These are phyloP conservation scores for Mycena chlorophos DNA, from an alignment of 768 basidiomycete genomes.

Conservation along the genomic window DNA sequence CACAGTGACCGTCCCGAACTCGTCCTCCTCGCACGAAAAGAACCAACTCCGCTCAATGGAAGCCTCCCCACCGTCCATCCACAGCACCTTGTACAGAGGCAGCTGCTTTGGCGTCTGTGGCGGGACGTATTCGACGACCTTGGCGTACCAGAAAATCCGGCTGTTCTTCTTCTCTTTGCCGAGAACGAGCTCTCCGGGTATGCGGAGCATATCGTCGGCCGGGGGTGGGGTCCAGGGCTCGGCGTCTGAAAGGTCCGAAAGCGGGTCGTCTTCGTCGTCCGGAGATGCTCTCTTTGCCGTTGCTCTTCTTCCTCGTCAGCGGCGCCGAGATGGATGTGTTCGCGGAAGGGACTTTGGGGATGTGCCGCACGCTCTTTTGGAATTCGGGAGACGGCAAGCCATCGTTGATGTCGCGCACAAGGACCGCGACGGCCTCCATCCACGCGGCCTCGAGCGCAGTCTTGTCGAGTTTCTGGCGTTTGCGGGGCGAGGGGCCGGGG, in stretches of 20 bases:
- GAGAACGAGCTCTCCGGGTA: constrained; percentile 70
- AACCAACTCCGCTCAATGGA: constrained; percentile 53
- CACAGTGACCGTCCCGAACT: constrained; percentile 64
- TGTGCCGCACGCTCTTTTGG: constrained; percentile 22
- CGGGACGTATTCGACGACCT: constrained; percentile 51
- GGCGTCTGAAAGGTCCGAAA: constrained; percentile 12
- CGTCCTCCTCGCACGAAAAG: constrained; percentile 55
- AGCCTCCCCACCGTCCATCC: constrained; percentile 51
- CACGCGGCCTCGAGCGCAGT: constrained; percentile 42
- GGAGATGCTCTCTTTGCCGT: constrained; percentile 28
- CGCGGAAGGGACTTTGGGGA: constrained; percentile 13
- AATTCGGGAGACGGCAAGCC: constrained; percentile 46
- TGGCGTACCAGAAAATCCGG: constrained; percentile 68
- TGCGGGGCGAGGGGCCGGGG: constrained; percentile 39
- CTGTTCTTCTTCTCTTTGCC: constrained; percentile 42
- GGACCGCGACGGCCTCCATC: constrained; percentile 47
- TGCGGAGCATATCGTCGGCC: constrained; percentile 49
- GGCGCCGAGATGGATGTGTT: constrained; percentile 9
- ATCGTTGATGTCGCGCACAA: constrained; percentile 48
- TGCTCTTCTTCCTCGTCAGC: constrained; percentile 22
- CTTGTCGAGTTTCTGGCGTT: constrained; percentile 42
- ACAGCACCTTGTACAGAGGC: constrained; percentile 55
- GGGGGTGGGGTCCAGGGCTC: constrained; percentile 42
- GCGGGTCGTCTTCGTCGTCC: constrained; percentile 15
- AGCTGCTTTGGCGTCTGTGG: constrained; percentile 38